Conservation (phyloP, 768 basidiomycete species). For the Pseudohyphozyma bogoriensis region DNA sequence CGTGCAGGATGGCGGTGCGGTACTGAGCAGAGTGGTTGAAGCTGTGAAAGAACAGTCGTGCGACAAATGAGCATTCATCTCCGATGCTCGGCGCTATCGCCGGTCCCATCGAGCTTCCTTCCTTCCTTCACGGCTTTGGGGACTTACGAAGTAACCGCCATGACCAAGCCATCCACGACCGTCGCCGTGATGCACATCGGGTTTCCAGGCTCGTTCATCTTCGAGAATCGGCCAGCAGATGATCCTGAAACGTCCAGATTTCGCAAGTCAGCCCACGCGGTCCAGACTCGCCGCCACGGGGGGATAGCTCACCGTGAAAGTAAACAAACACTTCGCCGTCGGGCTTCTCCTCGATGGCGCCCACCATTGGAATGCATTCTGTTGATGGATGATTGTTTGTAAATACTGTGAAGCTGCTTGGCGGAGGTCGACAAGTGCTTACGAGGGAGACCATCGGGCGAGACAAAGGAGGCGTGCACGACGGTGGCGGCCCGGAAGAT, state of each 20-base stretch:
- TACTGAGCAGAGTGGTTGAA: not conserved
- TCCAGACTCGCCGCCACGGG: too few species aligned
- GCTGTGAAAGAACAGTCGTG: not conserved
- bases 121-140: too few species aligned
- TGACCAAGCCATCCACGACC: not conserved
- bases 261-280: too few species aligned
- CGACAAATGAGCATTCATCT: not conserved
- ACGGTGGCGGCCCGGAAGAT: not conserved
- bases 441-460: not conserved
- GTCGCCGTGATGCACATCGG: constrained; percentile 1
- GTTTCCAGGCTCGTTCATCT: not conserved
- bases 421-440: not conserved
- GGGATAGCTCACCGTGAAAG: not conserved
- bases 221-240: not conserved
- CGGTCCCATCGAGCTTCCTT: too few species aligned
- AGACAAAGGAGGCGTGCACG: not conserved
- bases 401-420: too few species aligned
- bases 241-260: not conserved
- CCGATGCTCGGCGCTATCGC: too few species aligned
- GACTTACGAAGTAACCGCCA: not conserved
- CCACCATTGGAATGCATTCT: constrained; percentile 3
- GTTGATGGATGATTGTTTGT: too few species aligned
- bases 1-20: not conserved
- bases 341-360: not conserved
- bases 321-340: not conserved